phyloP scores from a whole-genome alignment of 2,329 filamentous ascomycete species.

The Magnaporthiopsis rhizophila region DNA sequence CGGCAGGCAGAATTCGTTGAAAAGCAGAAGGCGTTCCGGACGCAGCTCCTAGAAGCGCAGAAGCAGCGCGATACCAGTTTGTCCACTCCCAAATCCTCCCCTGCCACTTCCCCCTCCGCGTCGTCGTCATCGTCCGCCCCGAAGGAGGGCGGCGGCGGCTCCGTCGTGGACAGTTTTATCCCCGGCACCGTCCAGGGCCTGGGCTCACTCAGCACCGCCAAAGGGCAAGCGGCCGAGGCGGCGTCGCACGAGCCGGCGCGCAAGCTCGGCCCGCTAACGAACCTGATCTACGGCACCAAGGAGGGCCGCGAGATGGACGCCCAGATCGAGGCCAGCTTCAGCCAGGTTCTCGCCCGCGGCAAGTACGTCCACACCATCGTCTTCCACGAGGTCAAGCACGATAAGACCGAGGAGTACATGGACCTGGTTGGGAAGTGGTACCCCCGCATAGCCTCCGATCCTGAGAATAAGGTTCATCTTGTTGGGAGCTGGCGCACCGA shows the following conservation, averaged over 20 bases:
- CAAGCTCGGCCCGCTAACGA: slow-evolving; percentile 67
- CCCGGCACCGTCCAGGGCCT: slow-evolving; percentile 33
- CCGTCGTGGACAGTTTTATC: slow-evolving; percentile 10
- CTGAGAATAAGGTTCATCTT: slow-evolving; percentile 89
- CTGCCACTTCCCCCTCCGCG: slow-evolving; percentile 16
- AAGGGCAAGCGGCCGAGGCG: slow-evolving; percentile 51
- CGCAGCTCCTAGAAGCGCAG: slow-evolving; percentile 67
- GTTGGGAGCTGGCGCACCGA: slow-evolving; percentile 98
- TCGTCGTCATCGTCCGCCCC: slow-evolving; percentile 30
- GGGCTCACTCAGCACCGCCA: slow-evolving; percentile 53
- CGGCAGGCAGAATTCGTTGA: slow-evolving; percentile 68
- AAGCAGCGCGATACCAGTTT: slow-evolving; percentile 83
- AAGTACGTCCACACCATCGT: slow-evolving; percentile 99
- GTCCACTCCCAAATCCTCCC: slow-evolving; percentile 39
- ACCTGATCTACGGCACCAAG: slow-evolving; percentile 93
- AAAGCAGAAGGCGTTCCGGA: slow-evolving; percentile 81
- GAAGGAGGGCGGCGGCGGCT: slow-evolving; percentile 19
- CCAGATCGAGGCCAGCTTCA: slow-evolving; percentile 94
- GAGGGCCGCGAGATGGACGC: slow-evolving; percentile 90
- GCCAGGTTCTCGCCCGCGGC: slow-evolving; percentile 84
- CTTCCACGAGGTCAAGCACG: slow-evolving; percentile 90
- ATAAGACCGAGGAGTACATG: slow-evolving; percentile 92
- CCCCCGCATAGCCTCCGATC: slow-evolving; percentile 73
- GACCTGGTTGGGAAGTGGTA: slow-evolving; percentile 88
- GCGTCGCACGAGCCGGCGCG: slow-evolving; percentile 50